A percentile compares a stretch with the other conserved stretches of the same genome.
These are phyloP conservation scores for Beauveria rudraprayagi DNA, from an alignment of 2,329 filamentous ascomycete genomes.

Conservation along the genomic window DNA sequence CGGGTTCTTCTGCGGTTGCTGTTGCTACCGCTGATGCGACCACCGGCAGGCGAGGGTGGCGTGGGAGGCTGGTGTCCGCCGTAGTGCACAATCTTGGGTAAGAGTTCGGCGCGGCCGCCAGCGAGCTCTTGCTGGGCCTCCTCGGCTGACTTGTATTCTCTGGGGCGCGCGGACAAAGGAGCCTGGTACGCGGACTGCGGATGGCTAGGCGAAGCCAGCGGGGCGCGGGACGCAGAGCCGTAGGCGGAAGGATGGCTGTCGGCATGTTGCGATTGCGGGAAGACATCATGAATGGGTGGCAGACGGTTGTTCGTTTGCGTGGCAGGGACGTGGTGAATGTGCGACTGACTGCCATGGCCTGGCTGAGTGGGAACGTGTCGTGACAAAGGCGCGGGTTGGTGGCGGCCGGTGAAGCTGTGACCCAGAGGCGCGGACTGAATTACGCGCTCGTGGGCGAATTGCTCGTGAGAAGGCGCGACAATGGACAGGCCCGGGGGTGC, in stretches of 20 bases:
- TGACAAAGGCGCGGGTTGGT: slow-evolving; percentile 67
- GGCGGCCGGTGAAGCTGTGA: slow-evolving; percentile 88
- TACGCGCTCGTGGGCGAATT: slow-evolving; percentile 88
- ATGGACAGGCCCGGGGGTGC: slow-evolving; percentile 88
- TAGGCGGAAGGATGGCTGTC: slow-evolving; percentile 44
- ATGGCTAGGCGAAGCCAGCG: slow-evolving; percentile 71
- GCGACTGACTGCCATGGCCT: slow-evolving; percentile 72
- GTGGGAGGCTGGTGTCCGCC: slow-evolving; percentile 89
- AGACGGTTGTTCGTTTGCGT: slow-evolving; percentile 86
- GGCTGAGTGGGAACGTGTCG: slow-evolving; percentile 75
- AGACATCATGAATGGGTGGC: slow-evolving; percentile 90
- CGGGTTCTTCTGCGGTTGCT: slow-evolving; percentile 59
- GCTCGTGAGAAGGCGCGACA: slow-evolving; percentile 83
- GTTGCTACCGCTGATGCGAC: slow-evolving; percentile 38
- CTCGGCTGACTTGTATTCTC: slow-evolving; percentile 92
- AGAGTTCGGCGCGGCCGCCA: slow-evolving; percentile 82
- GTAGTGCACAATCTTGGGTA: slow-evolving; percentile 93
- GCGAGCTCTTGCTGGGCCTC: slow-evolving; percentile 87
- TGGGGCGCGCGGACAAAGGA: slow-evolving; percentile 54
- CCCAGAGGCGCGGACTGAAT: slow-evolving; percentile 94
- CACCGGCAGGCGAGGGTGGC: slow-evolving; percentile 67
- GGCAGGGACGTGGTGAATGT: slow-evolving; percentile 84
- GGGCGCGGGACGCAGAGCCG: slow-evolving; percentile 57
- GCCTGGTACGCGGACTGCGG: slow-evolving; percentile 46
- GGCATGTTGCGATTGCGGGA: slow-evolving; percentile 66